Conservation (phyloP, 768 basidiomycete species). For the Amanita rubescens region DNA sequence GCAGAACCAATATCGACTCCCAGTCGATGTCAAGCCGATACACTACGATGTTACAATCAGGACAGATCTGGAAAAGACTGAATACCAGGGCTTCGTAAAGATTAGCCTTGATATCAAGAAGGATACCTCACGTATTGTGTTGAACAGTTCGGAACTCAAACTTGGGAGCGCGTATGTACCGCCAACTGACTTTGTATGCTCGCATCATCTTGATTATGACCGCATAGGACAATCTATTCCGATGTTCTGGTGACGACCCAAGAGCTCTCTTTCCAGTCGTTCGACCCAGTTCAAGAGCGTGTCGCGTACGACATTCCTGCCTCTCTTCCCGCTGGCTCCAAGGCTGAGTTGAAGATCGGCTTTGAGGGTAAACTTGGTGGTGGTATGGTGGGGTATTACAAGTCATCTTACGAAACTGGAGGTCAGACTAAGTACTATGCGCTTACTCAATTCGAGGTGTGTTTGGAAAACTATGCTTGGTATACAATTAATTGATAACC, state of each 20-base stretch:
- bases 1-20: constrained; percentile 50
- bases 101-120: constrained; percentile 63
- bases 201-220: not conserved
- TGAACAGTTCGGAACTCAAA: constrained; percentile 58
- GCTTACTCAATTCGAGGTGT: constrained; percentile 86
- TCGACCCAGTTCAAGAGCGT: constrained; percentile 61
- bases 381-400: constrained; percentile 82
- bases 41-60: constrained; percentile 77
- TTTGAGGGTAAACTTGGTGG: constrained; percentile 65
- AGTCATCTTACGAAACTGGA: constrained; percentile 53
- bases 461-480: not conserved
- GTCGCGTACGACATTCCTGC: constrained; percentile 51
- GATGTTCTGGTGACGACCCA: constrained; percentile 46
- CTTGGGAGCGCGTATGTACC: constrained; percentile 43
- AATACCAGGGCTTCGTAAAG: constrained; percentile 71
- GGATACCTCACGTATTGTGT: constrained; percentile 51
- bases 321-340: constrained; percentile 56
- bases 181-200: not conserved
- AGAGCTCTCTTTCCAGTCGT: constrained; percentile 32
- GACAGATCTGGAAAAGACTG: constrained; percentile 74
- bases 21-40: constrained; percentile 54
- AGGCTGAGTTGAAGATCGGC: constrained; percentile 60
- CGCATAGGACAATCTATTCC: constrained; percentile 39
- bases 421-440: constrained; percentile 62
- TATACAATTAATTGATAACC: not conserved